phyloP scores from a whole-genome alignment of 2,329 filamentous ascomycete genomes.

The Monilinia fructicola region DNA sequence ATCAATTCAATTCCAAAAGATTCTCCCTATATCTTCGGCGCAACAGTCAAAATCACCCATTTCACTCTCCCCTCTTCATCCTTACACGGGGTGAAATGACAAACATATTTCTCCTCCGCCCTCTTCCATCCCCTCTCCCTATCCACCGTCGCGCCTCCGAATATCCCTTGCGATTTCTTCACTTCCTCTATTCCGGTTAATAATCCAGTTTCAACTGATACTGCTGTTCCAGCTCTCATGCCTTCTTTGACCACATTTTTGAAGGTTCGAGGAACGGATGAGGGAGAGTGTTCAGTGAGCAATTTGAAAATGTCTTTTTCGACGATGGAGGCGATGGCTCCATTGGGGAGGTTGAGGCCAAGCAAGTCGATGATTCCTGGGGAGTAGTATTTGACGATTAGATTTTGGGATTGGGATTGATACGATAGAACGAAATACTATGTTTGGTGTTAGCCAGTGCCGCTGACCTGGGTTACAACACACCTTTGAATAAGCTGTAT shows the following conservation, averaged over 20 bases:
- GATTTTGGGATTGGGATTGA: conserved; percentile 31
- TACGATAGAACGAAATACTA: conserved; percentile 45
- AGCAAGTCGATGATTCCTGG: conserved; percentile 50
- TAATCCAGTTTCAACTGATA: conserved; percentile 37
- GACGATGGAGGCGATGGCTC: conserved; percentile 42
- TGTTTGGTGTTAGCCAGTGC: conserved; percentile 18
- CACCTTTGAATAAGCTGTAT: conserved; percentile 47
- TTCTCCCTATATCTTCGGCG: conserved; percentile 30
- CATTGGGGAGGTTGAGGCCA: conserved; percentile 43
- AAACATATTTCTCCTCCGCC: conserved; percentile 37
- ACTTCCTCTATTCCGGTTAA: conserved; percentile 34
- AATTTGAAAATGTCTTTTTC: conserved; percentile 56
- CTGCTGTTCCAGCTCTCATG: conserved; percentile 32
- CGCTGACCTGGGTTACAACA: background rate
- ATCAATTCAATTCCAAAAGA: background rate
- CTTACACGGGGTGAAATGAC: conserved; percentile 48
- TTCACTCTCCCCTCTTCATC: conserved; percentile 41
- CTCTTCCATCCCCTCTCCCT: conserved; percentile 24
- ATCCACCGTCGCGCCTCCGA: conserved; percentile 15
- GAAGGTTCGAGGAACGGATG: conserved; percentile 47
- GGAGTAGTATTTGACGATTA: conserved; percentile 51
- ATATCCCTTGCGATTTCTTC: conserved; percentile 29
- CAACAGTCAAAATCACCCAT: conserved; percentile 42
- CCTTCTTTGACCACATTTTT: conserved; percentile 46
- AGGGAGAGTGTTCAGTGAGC: conserved; percentile 47